A percentile compares a stretch with the other conserved stretches of the same genome.
These are phyloP conservation scores for Cystofilobasidium ferigula DNA, from an alignment of 768 basidiomycete species.

Conservation along the genomic window DNA sequence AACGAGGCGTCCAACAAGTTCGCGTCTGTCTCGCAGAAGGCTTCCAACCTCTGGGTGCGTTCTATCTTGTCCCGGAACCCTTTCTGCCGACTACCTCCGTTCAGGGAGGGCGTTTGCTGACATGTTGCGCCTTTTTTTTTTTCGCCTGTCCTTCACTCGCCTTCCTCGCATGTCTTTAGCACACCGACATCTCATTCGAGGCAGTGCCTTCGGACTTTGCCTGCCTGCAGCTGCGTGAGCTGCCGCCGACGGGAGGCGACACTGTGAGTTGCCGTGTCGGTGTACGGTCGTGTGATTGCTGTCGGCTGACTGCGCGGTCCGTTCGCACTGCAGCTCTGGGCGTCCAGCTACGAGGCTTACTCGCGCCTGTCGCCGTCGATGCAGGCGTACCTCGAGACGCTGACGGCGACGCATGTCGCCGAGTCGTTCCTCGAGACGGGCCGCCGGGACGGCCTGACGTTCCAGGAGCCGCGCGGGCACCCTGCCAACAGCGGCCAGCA, in stretches of 20 bases:
- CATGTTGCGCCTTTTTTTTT: too few species aligned
- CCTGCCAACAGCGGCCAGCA: constrained; percentile 47
- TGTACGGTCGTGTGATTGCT: background rate
- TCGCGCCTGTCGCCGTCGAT: constrained; percentile 51
- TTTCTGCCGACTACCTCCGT: too few species aligned
- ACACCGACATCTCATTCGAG: constrained; percentile 55
- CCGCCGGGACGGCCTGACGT: constrained; percentile 33
- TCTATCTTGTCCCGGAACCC: constrained; percentile 26
- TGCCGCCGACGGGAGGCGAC: constrained; percentile 37
- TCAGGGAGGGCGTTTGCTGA: too few species aligned
- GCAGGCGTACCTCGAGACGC: constrained; percentile 49
- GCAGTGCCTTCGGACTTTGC: constrained; percentile 52
- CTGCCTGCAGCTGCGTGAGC: constrained; percentile 40
- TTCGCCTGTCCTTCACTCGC: background rate
- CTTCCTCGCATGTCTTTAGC: constrained; percentile 33
- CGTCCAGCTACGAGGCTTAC: constrained; percentile 50
- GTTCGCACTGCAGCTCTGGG: constrained; percentile 34
- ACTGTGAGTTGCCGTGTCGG: constrained; percentile 30
- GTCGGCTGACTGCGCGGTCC: background rate
- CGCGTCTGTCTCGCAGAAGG: background rate
- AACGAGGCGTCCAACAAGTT: constrained; percentile 2
- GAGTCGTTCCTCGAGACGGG: constrained; percentile 30
- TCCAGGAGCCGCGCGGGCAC: constrained; percentile 42
- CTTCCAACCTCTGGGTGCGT: constrained; percentile 25
- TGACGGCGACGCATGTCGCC: constrained; percentile 48